Conservation (phyloP, 768 basidiomycete genomes). For the Hydnum rufescens region DNA sequence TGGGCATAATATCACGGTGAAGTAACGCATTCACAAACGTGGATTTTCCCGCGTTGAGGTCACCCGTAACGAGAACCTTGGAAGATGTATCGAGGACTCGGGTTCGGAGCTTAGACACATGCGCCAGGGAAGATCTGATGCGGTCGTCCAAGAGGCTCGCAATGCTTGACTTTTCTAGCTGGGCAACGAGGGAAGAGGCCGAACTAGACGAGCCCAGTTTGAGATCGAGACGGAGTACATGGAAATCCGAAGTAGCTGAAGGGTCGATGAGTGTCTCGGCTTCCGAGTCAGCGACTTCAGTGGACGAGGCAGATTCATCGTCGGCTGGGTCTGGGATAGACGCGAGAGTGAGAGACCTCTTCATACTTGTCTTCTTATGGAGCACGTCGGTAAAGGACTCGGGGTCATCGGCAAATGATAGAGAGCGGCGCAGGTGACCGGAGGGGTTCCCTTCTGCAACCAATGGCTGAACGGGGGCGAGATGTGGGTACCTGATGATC, state of each 20-base stretch:
- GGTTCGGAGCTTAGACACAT: constrained; percentile 66
- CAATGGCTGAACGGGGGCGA: constrained; percentile 18
- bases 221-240: constrained; percentile 80
- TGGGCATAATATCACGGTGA: constrained; percentile 78
- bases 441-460: constrained; percentile 11
- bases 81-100: constrained; percentile 85
- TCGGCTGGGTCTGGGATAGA: constrained; percentile 27
- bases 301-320: constrained; percentile 19
- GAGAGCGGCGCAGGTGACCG: constrained; percentile 36
- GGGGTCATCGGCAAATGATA: constrained; percentile 77
- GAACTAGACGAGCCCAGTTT: constrained; percentile 60
- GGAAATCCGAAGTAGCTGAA: constrained; percentile 38
- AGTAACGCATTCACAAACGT: constrained; percentile 95
- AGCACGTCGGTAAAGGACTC: constrained; percentile 44
- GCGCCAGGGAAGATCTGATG: constrained; percentile 47
- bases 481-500: constrained; percentile 74
- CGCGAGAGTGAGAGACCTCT: constrained; percentile 35
- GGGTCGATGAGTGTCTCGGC: constrained; percentile 12
- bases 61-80: constrained; percentile 93
- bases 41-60: constrained; percentile 95
- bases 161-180: constrained; percentile 83
- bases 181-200: constrained; percentile 59
- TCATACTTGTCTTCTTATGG: constrained; percentile 25
- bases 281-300: constrained; percentile 13
- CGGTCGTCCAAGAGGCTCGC: constrained; percentile 81